Percentiles rank a stretch among this genome's conserved stretches.
These are phyloP conservation scores for Cladosporium sphaerospermum DNA, from an alignment of 2,329 filamentous ascomycete species.

Conservation along the genomic window DNA sequence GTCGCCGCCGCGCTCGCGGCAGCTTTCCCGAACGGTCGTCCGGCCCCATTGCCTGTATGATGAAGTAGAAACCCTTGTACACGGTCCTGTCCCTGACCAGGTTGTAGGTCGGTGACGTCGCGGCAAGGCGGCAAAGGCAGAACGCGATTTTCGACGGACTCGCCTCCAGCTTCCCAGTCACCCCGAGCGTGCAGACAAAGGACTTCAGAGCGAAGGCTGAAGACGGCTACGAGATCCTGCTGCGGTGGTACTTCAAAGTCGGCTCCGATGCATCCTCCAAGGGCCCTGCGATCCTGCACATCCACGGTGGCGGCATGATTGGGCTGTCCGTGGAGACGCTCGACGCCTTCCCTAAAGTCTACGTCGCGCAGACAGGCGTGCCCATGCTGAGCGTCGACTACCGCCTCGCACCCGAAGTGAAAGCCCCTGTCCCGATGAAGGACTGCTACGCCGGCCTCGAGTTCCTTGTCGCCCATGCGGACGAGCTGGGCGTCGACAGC, in stretches of 20 bases:
- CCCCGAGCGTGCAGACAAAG: conserved; percentile 14
- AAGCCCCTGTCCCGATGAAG: conserved; percentile 30
- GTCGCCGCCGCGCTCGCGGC: conserved; percentile 11
- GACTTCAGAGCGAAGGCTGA: conserved; percentile 14
- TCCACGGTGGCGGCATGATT: conserved; percentile 40
- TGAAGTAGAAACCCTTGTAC: no score
- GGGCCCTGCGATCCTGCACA: conserved; percentile 28
- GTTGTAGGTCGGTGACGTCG: conserved; percentile 16
- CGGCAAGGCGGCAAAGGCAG: conserved; percentile 8
- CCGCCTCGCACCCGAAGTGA: conserved; percentile 26
- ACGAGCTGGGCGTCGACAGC: conserved; percentile 37
- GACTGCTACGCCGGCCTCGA: conserved; percentile 37
- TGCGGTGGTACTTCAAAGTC: conserved; percentile 18
- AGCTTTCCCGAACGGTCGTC: conserved; percentile 5
- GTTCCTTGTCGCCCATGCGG: conserved; percentile 35
- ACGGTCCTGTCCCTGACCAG: background rate
- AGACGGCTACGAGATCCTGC: conserved; percentile 19
- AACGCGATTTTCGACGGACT: conserved; percentile 12
- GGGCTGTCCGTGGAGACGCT: conserved; percentile 25
- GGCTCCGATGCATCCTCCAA: conserved; percentile 7
- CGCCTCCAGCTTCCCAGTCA: conserved; percentile 4
- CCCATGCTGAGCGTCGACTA: conserved; percentile 28
- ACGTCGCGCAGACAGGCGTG: conserved; percentile 27
- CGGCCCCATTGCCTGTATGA: conserved; percentile 11
- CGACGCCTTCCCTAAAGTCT: conserved; percentile 20